Evolutionary conservation across 1,284 basidiomycete genomes (phyloP).

Genomic region (Cystobasidium pallidum): DNA sequence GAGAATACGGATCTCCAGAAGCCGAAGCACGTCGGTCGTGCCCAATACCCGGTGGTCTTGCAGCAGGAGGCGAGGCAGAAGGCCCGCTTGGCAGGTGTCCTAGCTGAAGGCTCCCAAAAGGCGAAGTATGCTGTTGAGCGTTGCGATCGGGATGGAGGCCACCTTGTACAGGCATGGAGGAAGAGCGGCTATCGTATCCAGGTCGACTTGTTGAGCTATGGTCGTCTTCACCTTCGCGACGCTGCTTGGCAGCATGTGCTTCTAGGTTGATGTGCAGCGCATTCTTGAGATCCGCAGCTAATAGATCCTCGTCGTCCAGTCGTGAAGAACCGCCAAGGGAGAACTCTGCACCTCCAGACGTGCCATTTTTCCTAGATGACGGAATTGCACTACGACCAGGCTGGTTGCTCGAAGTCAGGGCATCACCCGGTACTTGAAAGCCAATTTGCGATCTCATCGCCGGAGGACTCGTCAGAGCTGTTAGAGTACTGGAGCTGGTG

Average conservation of each 20-base stretch:
- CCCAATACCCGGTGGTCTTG: background rate
- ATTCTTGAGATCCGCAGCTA: conserved; percentile 52
- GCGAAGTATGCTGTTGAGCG: background rate
- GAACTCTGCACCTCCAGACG: conserved; percentile 1
- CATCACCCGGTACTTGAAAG: conserved; percentile 48
- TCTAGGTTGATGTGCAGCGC: conserved; percentile 54
- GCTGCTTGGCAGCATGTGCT: conserved; percentile 48
- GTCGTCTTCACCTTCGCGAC: background rate
- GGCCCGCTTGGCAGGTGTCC: background rate
- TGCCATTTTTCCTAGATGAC: background rate
- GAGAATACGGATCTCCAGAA: conserved; percentile 42
- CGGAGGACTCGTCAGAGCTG: conserved; percentile 42
- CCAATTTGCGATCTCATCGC: conserved; percentile 47
- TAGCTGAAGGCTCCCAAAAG: conserved; percentile 9
- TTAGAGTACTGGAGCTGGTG: conserved; percentile 38
- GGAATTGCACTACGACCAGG: background rate
- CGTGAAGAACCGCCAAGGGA: conserved; percentile 49
- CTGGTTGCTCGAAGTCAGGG: background rate
- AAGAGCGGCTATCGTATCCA: conserved; percentile 25
- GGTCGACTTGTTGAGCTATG: background rate
- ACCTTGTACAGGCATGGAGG: conserved; percentile 28
- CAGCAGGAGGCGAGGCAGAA: conserved; percentile 19
- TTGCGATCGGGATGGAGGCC: background rate
- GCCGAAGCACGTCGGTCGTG: conserved; percentile 36
- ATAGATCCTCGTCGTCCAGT: conserved; percentile 52